phyloP scores from a whole-genome alignment of 306 rosid species.

The Prunus salicina region DNA sequence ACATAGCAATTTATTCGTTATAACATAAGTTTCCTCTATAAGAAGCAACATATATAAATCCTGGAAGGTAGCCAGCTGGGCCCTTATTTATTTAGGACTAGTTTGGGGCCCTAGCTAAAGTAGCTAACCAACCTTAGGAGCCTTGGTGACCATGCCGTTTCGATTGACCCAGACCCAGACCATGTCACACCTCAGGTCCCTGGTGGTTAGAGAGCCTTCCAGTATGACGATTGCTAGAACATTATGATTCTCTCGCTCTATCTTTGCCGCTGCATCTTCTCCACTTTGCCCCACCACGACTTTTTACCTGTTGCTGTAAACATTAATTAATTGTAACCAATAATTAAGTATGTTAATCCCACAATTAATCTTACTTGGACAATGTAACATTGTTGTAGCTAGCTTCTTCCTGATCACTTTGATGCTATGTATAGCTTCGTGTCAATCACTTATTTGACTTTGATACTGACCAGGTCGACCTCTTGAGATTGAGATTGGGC shows the following conservation, averaged over 20 bases:
- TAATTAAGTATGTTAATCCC: not conserved
- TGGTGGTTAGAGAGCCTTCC: conserved; percentile 14
- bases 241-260: conserved; percentile 26
- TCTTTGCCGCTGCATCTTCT: conserved; percentile 25
- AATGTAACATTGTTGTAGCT: too few relatives aligned
- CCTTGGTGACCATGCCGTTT: conserved; percentile 12
- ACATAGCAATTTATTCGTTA: too few relatives aligned
- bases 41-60: too few relatives aligned
- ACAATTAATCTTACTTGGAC: not conserved
- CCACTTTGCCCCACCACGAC: conserved; percentile 27
- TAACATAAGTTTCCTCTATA: too few relatives aligned
- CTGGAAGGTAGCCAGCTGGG: too few relatives aligned
- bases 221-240: conserved; percentile 23
- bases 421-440: too few relatives aligned
- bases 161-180: conserved; percentile 30
- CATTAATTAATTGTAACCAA: not conserved
- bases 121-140: conserved; percentile 17
- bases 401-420: too few relatives aligned
- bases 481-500: too few relatives aligned
- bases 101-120: too few relatives aligned
- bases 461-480: too few relatives aligned
- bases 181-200: conserved; percentile 13
- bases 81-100: too few relatives aligned
- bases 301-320: conserved; percentile 22
- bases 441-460: too few relatives aligned